These are phyloP conservation scores for Penicillium coffeae DNA, from an alignment of 495 filamentous ascomycete genomes.

Conservation along the genomic window DNA sequence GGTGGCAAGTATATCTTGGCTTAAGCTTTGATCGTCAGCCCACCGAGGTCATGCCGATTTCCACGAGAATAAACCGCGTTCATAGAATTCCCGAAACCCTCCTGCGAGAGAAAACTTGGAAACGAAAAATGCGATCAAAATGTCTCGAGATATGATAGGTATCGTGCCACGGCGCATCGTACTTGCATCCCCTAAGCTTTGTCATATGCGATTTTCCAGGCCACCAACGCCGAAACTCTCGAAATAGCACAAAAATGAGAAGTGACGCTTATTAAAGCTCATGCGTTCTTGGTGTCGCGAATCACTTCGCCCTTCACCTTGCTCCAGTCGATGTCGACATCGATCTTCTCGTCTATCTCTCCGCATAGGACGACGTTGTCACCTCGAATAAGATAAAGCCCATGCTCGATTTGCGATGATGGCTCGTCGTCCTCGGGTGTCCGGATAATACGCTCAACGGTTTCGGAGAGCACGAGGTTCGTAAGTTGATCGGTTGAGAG, in stretches of 20 bases:
- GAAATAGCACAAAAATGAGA: conserved; percentile 5
- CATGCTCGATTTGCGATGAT: conserved; percentile 76
- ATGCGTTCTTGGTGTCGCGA: conserved; percentile 74
- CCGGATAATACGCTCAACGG: conserved; percentile 86
- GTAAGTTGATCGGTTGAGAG: conserved; percentile 88
- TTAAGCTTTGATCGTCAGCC: background rate
- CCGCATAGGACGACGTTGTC: conserved; percentile 94
- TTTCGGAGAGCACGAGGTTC: conserved; percentile 81
- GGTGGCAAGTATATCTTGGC: background rate
- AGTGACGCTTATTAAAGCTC: conserved; percentile 22
- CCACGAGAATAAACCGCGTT: no score
- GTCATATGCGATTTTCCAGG: background rate
- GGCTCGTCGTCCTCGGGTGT: conserved; percentile 76
- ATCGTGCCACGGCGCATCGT: background rate
- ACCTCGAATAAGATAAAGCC: conserved; percentile 87
- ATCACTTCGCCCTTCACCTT: conserved; percentile 84
- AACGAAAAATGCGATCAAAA: background rate
- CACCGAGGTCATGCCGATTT: no score
- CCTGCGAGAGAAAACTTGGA: background rate
- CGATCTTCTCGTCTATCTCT: conserved; percentile 82
- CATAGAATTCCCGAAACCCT: no score
- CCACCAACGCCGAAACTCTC: background rate
- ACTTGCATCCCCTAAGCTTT: background rate
- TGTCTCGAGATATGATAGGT: background rate
- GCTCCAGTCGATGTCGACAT: conserved; percentile 83